Evolutionary conservation across 2,329 filamentous ascomycete species (phyloP).

Genomic region (Cladosporium cucumerinum): DNA sequence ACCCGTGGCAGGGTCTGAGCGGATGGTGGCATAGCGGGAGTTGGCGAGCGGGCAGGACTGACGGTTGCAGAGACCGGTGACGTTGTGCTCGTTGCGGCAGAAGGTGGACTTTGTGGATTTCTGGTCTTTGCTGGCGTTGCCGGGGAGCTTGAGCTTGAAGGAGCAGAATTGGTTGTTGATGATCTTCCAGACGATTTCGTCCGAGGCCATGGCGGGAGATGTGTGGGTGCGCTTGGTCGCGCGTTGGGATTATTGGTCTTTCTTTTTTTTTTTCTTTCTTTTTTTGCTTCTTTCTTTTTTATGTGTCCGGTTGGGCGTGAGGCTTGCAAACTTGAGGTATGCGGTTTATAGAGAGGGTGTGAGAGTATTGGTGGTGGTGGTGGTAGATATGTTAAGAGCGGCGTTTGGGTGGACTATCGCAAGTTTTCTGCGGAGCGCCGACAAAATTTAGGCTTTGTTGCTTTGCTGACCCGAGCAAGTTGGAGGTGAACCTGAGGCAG

Average conservation of each 20-base stretch:
- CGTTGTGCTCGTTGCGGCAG: slow-evolving; percentile 73
- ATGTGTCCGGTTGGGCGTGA: not conserved
- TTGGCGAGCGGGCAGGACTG: slow-evolving; percentile 91
- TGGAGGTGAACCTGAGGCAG: slow-evolving; percentile 6
- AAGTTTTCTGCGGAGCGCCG: not conserved
- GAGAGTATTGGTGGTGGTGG: not conserved
- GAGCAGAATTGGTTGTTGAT: slow-evolving; percentile 95
- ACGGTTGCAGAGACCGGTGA: slow-evolving; percentile 68
- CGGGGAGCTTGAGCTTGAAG: slow-evolving; percentile 75
- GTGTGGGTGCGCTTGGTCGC: not conserved
- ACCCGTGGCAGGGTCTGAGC: slow-evolving; percentile 74
- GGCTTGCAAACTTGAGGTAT: not conserved
- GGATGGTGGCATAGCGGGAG: slow-evolving; percentile 86
- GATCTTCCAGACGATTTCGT: slow-evolving; percentile 96
- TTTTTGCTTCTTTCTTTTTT: not conserved
- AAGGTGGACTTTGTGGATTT: slow-evolving; percentile 83
- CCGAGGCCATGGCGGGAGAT: slow-evolving; percentile 65
- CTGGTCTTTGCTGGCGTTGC: slow-evolving; percentile 42
- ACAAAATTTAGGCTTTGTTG: slow-evolving; percentile 14
- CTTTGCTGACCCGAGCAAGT: slow-evolving; percentile 3
- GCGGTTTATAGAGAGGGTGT: not conserved
- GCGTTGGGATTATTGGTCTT: not conserved
- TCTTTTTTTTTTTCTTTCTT: not conserved
- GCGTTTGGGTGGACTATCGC: slow-evolving; percentile 2
- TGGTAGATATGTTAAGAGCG: not conserved